phyloP scores from a whole-genome alignment of 148 eudicot genomes.

The Vaccinium darrowii region DNA sequence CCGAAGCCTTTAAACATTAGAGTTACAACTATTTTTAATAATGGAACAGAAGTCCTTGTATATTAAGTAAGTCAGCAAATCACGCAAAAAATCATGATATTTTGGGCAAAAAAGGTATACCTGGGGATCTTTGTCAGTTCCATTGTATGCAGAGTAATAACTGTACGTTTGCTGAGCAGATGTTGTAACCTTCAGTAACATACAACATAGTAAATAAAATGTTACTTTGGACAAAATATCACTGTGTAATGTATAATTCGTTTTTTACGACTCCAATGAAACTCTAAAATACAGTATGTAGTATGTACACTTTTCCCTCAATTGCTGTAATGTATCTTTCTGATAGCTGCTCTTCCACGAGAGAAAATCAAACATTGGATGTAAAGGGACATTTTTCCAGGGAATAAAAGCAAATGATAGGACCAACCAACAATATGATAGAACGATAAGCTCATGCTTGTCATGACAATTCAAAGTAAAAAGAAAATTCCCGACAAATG shows the following conservation, averaged over 20 bases:
- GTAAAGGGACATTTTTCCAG: neutral
- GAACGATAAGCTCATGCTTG: neutral
- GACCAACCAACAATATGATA: neutral
- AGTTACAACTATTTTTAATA: neutral
- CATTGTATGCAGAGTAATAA: constrained; percentile 68
- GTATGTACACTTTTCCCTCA: neutral
- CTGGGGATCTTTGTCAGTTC: constrained; percentile 70
- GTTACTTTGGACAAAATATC: neutral
- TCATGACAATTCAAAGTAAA: neutral
- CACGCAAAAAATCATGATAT: constrained; percentile 10
- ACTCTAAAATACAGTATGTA: neutral
- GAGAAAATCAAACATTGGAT: neutral
- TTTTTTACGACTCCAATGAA: neutral
- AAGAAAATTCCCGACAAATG: neutral
- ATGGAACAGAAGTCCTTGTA: neutral
- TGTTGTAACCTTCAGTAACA: constrained; percentile 43
- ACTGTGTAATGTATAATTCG: neutral
- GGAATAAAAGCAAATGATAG: neutral
- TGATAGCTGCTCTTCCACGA: neutral
- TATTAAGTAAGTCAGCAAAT: neutral
- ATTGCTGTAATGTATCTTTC: neutral
- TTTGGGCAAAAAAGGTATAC: constrained; percentile 30
- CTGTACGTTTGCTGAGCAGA: constrained; percentile 53
- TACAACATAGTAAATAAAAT: neutral
- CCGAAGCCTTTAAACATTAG: constrained; percentile 61